Conservation (phyloP, 106 monocot genomes). For the Chionographis japonica region DNA sequence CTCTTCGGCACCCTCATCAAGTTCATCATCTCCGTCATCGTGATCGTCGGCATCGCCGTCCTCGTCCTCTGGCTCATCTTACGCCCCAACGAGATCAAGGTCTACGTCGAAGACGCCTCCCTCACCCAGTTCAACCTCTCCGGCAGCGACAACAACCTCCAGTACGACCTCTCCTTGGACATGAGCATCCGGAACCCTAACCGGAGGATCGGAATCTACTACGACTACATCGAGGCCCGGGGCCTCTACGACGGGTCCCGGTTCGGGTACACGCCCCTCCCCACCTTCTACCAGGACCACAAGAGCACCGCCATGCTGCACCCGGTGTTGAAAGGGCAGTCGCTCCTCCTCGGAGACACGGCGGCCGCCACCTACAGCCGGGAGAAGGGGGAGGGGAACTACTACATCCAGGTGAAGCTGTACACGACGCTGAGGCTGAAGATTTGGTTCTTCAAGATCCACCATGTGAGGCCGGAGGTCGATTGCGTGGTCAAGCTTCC, state of each 20-base stretch:
- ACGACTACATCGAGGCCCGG: slow-evolving; percentile 47
- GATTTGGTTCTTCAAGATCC: slow-evolving; percentile 8
- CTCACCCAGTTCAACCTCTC: slow-evolving; percentile 50
- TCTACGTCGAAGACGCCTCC: slow-evolving; percentile 33
- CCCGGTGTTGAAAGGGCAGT: slow-evolving; percentile 33
- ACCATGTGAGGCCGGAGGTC: neutral
- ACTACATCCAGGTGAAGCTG: slow-evolving; percentile 13
- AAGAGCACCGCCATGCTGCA: slow-evolving; percentile 43
- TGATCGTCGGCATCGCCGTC: slow-evolving; percentile 46
- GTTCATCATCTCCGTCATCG: slow-evolving; percentile 23
- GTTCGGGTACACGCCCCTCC: slow-evolving; percentile 39
- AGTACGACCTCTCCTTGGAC: slow-evolving; percentile 53
- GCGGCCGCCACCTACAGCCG: slow-evolving; percentile 7
- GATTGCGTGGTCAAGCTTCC: slow-evolving; percentile 1
- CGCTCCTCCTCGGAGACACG: neutral
- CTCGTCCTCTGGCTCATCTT: slow-evolving; percentile 67
- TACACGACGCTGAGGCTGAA: slow-evolving; percentile 4
- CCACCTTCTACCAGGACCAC: slow-evolving; percentile 54
- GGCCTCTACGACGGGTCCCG: slow-evolving; percentile 44
- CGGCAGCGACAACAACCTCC: slow-evolving; percentile 12
- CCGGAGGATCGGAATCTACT: slow-evolving; percentile 60
- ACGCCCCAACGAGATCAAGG: slow-evolving; percentile 50
- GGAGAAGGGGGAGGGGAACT: slow-evolving; percentile 24
- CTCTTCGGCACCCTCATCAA: slow-evolving; percentile 29
- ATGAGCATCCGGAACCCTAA: slow-evolving; percentile 77